A percentile compares a stretch with the other conserved stretches of the same genome.
Conservation (phyloP, 2,329 filamentous ascomycete genomes). For the Pezicula carpinea region DNA sequence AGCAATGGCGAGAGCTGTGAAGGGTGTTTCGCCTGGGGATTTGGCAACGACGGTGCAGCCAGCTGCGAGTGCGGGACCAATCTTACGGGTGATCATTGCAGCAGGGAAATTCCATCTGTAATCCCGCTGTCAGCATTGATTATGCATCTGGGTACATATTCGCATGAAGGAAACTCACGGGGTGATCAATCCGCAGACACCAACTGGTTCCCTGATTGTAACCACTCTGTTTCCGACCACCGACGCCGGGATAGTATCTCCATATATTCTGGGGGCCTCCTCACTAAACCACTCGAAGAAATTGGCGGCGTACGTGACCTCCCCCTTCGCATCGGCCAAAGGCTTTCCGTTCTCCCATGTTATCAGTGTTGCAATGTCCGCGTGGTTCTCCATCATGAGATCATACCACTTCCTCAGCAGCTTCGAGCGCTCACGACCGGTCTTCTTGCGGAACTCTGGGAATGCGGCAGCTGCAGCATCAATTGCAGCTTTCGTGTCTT, state of each 20-base stretch:
- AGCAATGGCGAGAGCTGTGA: conserved; percentile 80
- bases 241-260: conserved; percentile 68
- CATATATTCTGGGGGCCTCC: conserved; percentile 69
- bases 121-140: neutral
- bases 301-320: conserved; percentile 67
- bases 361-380: conserved; percentile 77
- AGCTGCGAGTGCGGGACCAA: conserved; percentile 76
- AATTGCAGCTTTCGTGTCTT: conserved; percentile 79
- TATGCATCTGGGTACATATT: neutral
- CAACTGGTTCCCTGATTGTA: conserved; percentile 78
- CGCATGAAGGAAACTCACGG: conserved; percentile 37
- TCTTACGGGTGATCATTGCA: conserved; percentile 69
- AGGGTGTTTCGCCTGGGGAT: conserved; percentile 86
- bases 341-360: conserved; percentile 92
- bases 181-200: conserved; percentile 77
- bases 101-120: conserved; percentile 77
- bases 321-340: conserved; percentile 66
- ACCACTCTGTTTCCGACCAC: conserved; percentile 69
- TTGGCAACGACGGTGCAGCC: conserved; percentile 94
- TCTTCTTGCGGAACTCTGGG: conserved; percentile 63
- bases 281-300: conserved; percentile 82
- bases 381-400: conserved; percentile 70
- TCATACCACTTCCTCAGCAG: conserved; percentile 79
- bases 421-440: conserved; percentile 69
- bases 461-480: conserved; percentile 75